A percentile compares a stretch with the other conserved stretches of the same genome.
Conservation (phyloP, 441 rosid species). For the Pelargonium myrrhifolium region DNA sequence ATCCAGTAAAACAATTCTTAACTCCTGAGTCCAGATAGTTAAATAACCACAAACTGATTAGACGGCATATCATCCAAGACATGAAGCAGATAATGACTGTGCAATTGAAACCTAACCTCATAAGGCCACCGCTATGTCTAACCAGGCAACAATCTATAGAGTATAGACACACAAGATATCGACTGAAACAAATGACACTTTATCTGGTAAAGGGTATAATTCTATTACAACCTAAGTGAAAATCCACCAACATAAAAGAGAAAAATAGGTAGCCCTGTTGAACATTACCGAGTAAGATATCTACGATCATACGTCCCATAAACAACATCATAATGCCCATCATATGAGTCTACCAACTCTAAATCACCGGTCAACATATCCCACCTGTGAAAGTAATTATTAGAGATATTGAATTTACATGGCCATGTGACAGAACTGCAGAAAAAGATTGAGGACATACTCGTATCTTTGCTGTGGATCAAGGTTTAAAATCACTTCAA, state of each 20-base stretch:
- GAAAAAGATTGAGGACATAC: constrained; percentile 41
- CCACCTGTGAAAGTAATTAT: constrained; percentile 64
- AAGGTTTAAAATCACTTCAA: constrained; percentile 72
- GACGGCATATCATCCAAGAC: not conserved
- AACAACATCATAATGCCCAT: constrained; percentile 86
- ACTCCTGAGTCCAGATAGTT: not conserved
- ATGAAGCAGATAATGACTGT: not conserved
- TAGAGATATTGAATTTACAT: constrained; percentile 24
- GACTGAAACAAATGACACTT: constrained; percentile 3
- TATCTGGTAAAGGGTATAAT: not conserved
- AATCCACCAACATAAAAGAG: not conserved
- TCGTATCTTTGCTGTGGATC: constrained; percentile 81
- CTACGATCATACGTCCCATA: constrained; percentile 82
- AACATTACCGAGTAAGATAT: constrained; percentile 66
- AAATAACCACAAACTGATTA: not conserved
- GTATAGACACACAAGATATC: not conserved
- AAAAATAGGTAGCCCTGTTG: not conserved
- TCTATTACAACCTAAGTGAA: not conserved
- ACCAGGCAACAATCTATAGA: constrained; percentile 3
- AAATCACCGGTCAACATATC: constrained; percentile 87
- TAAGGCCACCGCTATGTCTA: not conserved
- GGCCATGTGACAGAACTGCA: constrained; percentile 16
- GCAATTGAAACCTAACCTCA: not conserved
- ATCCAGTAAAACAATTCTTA: constrained; percentile 1
- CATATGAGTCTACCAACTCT: constrained; percentile 74